Evolutionary conservation across 495 filamentous ascomycete genomes (phyloP).

Genomic region (Xylaria longipes): DNA sequence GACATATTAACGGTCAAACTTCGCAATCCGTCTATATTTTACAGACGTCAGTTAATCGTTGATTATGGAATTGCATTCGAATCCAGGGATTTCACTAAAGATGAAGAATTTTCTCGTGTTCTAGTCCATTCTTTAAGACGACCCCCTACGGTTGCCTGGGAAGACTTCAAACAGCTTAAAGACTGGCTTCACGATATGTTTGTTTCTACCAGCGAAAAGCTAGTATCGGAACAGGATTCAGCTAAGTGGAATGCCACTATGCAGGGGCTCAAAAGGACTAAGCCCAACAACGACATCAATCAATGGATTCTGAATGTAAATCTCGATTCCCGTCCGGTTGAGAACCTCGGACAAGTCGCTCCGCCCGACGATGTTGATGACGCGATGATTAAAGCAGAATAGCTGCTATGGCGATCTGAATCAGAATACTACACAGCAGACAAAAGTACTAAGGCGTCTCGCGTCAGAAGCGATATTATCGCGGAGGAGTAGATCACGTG

Average conservation of each 20-base stretch:
- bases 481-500: too few species aligned
- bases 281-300: not conserved
- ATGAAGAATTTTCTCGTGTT: not conserved
- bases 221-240: not conserved
- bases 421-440: not conserved
- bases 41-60: not conserved
- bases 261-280: not conserved
- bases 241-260: not conserved
- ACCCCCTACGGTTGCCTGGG: not conserved
- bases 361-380: not conserved
- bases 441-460: slow-evolving; percentile 27
- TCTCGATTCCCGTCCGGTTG: not conserved
- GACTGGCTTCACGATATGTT: not conserved
- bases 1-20: not conserved
- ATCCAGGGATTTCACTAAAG: not conserved
- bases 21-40: not conserved
- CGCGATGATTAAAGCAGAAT: not conserved
- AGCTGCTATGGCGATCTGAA: not conserved
- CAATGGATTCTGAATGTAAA: not conserved
- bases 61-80: not conserved
- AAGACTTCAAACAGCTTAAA: not conserved
- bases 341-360: not conserved
- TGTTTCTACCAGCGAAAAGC: not conserved
- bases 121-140: not conserved
- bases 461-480: too few species aligned